Base-by-base conservation (phyloP, 495 filamentous ascomycete species). In the Beverwykella pulmonaria region DNA sequence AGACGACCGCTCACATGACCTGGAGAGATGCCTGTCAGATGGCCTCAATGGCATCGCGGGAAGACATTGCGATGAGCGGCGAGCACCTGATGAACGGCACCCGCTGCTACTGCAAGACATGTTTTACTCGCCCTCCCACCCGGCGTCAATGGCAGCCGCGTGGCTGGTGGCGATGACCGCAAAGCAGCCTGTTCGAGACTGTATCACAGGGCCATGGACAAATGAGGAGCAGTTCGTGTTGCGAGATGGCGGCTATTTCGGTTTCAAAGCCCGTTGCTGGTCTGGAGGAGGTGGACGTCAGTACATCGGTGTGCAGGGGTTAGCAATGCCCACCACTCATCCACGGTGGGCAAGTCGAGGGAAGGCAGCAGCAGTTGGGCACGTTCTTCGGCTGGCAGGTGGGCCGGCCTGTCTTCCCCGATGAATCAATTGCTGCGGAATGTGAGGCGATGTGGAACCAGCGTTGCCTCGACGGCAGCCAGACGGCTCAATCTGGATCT, bases 161-260 rank as follows among this genome's bases (percentile, higher is more conserved):
- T 71, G 68, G 68, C 63, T 71, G 61, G 47, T 71, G 68, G 61
- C 58, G 41, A 59, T 68, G 69, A 41, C 54, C 57, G 47, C 41
- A 68, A n/a, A 27, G 15, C 32, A 39, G 53, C 34, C 47, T 15
- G 27, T 23, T 25, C 5, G 34, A 62, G 19, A 15, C 17, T 6
- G 65, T 62, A 68, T 71, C 69, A 71, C 69, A 68, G 63, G 69
- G n/a, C 46, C 53, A 61, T 47, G 48, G 59, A 58, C 68, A 54
- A 66, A 71, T 56, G 52, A 66, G 63, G 48, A 41, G 27, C 36
- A n/a, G 46, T 23, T 64, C 25, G 63, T 44, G 54, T 47, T 65
- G 61, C 54, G 57, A 65, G 29, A 27, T 60, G 68, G 63, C 68
- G 68, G 68, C 64, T 71, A 67, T 63, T 63, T 67, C 63, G 68